Evolutionary conservation across 2,329 filamentous ascomycete genomes (phyloP).

Genomic region (Cryphonectria parasitica): DNA sequence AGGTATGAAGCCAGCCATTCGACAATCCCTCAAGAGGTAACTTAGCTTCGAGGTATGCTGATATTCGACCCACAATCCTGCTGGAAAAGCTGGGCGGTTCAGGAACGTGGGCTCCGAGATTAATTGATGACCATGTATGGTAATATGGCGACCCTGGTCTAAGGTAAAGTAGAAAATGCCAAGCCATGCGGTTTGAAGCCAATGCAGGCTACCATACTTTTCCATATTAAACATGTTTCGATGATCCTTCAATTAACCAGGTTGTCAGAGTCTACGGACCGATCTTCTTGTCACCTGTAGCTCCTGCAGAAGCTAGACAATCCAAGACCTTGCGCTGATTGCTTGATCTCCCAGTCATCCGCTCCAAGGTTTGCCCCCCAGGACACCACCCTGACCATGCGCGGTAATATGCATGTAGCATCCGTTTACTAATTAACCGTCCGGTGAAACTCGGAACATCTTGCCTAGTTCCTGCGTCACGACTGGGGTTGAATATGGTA

Average conservation of each 20-base stretch:
- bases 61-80: background rate
- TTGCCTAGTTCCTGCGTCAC: slow-evolving; percentile 16
- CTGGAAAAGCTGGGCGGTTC: slow-evolving; percentile 24
- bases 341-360: background rate
- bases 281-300: background rate
- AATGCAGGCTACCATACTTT: slow-evolving; percentile 17
- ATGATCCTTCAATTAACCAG: slow-evolving; percentile 4
- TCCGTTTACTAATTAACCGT: slow-evolving; percentile 1
- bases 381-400: slow-evolving; percentile 5
- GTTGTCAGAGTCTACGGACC: slow-evolving; percentile 6
- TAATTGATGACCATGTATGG: slow-evolving; percentile 17
- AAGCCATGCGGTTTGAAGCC: slow-evolving; percentile 33
- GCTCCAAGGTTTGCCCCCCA: background rate
- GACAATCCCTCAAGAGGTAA: background rate
- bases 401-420: slow-evolving; percentile 11
- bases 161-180: slow-evolving; percentile 32
- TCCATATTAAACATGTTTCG: slow-evolving; percentile 20
- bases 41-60: background rate
- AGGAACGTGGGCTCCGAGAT: slow-evolving; percentile 40
- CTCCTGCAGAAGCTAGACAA: background rate
- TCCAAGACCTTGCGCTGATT: slow-evolving; percentile 1
- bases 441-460: slow-evolving; percentile 12
- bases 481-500: background rate
- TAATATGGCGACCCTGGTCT: slow-evolving; percentile 24
- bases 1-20: background rate